Percentiles rank a stretch among this genome's conserved stretches.
Conservation (phyloP, 208 protist genomes). For the Wallacemonas rigidus region DNA sequence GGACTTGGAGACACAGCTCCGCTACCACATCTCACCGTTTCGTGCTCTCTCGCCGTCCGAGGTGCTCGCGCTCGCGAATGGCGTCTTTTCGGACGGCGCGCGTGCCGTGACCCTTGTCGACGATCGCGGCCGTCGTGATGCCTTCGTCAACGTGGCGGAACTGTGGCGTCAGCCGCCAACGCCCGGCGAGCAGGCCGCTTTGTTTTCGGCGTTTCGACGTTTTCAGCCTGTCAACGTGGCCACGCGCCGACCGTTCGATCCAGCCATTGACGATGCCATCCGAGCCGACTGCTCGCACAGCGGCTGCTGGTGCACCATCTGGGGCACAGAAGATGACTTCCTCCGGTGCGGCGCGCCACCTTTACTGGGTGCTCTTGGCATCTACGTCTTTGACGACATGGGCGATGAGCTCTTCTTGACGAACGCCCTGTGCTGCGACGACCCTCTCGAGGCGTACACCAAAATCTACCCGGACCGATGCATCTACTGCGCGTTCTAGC, state of each 20-base stretch:
- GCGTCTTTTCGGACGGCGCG: constrained; percentile 1
- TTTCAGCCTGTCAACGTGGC: constrained; percentile 59
- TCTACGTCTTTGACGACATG: constrained; percentile 51
- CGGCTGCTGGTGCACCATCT: constrained; percentile 69
- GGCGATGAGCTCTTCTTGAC: constrained; percentile 59
- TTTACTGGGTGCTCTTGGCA: constrained; percentile 48
- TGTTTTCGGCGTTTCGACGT: constrained; percentile 45
- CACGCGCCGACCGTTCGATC: constrained; percentile 33
- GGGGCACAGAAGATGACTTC: constrained; percentile 64
- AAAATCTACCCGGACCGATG: constrained; percentile 45
- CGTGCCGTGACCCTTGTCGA: constrained; percentile 25
- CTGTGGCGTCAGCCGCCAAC: constrained; percentile 5
- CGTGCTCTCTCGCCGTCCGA: constrained; percentile 1
- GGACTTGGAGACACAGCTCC: constrained; percentile 18
- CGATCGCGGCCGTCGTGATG: constrained; percentile 16
- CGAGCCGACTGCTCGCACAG: constrained; percentile 39
- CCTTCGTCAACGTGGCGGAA: constrained; percentile 25
- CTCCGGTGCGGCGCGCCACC: constrained; percentile 27
- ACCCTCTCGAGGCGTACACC: constrained; percentile 35
- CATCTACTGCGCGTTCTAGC: constrained; percentile 19
- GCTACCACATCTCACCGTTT: constrained; percentile 12
- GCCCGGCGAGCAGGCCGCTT: background rate
- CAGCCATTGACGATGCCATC: constrained; percentile 35
- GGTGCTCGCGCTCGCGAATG: background rate
- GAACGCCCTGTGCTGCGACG: constrained; percentile 43